phyloP scores from a whole-genome alignment of 257 asterid species.

The Salvia hispanica region DNA sequence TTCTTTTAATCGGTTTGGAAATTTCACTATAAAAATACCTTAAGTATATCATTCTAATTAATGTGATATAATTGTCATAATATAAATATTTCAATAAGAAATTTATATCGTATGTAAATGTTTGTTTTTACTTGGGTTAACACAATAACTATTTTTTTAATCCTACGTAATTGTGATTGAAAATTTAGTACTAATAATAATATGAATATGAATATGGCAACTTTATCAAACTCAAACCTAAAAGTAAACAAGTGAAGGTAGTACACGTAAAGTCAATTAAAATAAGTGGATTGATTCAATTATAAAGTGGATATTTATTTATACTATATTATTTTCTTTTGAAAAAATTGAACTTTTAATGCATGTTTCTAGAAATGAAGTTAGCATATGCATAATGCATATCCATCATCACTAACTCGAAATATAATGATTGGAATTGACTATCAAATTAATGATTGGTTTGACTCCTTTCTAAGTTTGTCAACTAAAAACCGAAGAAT shows the following conservation, averaged over 20 bases:
- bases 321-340: too few relatives aligned
- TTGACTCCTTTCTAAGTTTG: background rate
- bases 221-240: too few relatives aligned
- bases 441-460: background rate
- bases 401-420: background rate
- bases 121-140: too few relatives aligned
- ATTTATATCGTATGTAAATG: too few relatives aligned
- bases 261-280: conserved; percentile 22
- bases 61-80: too few relatives aligned
- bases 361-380: too few relatives aligned
- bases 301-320: background rate
- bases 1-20: background rate
- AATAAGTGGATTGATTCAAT: background rate
- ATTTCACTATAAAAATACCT: background rate
- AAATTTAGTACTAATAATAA: too few relatives aligned
- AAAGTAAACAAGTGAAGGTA: background rate
- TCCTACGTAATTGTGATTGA: too few relatives aligned
- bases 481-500: background rate
- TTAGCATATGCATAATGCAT: background rate
- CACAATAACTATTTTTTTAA: too few relatives aligned
- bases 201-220: too few relatives aligned
- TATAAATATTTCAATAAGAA: too few relatives aligned
- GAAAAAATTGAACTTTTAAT: background rate
- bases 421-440: background rate
- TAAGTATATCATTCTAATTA: background rate